Conservation (phyloP, 2,329 filamentous ascomycete species). For the Capronia coronata region DNA sequence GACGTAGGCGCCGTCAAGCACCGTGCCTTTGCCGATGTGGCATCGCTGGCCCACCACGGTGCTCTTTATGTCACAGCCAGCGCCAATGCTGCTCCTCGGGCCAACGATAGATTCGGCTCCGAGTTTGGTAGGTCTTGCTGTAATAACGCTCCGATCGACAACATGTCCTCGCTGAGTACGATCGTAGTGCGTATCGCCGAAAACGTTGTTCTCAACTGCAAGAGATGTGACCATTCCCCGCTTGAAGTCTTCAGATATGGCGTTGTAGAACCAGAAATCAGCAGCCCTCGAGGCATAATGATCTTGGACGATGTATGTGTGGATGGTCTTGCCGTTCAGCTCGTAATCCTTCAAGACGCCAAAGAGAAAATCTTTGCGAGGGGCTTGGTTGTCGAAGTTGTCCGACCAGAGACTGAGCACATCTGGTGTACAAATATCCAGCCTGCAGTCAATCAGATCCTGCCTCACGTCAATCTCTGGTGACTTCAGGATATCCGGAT, state of each 20-base stretch:
- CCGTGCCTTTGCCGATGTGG: constrained; percentile 77
- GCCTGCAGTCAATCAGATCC: constrained; percentile 86
- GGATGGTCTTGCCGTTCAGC: constrained; percentile 93
- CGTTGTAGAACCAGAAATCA: constrained; percentile 83
- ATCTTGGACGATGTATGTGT: constrained; percentile 75
- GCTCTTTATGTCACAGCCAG: constrained; percentile 62
- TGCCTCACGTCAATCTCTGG: constrained; percentile 74
- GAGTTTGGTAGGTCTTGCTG: constrained; percentile 66
- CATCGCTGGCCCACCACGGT: constrained; percentile 80
- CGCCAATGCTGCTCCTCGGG: constrained; percentile 65
- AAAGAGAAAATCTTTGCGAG: constrained; percentile 79
- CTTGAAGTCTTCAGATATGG: constrained; percentile 65
- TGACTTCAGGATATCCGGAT: constrained; percentile 70
- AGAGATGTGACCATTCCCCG: constrained; percentile 23
- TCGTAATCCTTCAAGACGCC: constrained; percentile 96
- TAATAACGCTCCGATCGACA: constrained; percentile 46
- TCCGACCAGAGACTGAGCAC: constrained; percentile 93
- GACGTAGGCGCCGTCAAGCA: constrained; percentile 71
- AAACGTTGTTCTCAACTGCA: constrained; percentile 53
- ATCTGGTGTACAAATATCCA: constrained; percentile 96
- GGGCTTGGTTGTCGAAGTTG: constrained; percentile 92
- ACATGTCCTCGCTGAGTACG: constrained; percentile 58
- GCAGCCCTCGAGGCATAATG: constrained; percentile 81
- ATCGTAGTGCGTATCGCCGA: constrained; percentile 71
- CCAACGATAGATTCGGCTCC: constrained; percentile 68